Conservation (phyloP, 1,284 basidiomycete species). For the Inonotus hispidus region DNA sequence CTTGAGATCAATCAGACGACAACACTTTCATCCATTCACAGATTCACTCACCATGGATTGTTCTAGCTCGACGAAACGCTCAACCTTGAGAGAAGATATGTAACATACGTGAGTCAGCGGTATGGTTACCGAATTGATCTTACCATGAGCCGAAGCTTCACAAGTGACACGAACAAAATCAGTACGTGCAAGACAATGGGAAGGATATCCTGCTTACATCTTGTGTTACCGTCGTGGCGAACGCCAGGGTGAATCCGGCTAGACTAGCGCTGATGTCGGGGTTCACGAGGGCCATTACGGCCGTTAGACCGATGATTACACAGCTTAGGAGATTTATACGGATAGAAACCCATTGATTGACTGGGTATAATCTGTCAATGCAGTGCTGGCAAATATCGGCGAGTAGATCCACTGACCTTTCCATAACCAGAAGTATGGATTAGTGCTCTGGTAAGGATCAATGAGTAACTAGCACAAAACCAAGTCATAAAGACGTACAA, state of each 20-base stretch:
- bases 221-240: conserved; percentile 68
- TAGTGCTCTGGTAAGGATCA: conserved; percentile 50
- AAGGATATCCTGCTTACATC: conserved; percentile 48
- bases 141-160: conserved; percentile 46
- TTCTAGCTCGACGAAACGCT: conserved; percentile 79
- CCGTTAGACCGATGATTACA: conserved; percentile 60
- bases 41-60: conserved; percentile 72
- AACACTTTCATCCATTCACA: not conserved
- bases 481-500: conserved; percentile 55
- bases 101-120: conserved; percentile 4
- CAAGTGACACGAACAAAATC: conserved; percentile 24
- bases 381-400: conserved; percentile 15
- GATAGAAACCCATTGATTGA: conserved; percentile 71
- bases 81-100: conserved; percentile 32
- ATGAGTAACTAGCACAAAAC: conserved; percentile 5
- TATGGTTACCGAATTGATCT: not conserved
- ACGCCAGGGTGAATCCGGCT: conserved; percentile 81
- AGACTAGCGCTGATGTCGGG: conserved; percentile 71
- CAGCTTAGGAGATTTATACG: not conserved
- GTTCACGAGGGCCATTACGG: conserved; percentile 59
- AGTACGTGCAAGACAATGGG: conserved; percentile 19
- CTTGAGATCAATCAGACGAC: conserved; percentile 30
- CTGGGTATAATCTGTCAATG: conserved; percentile 30
- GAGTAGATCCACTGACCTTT: conserved; percentile 45
- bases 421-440: conserved; percentile 86